phyloP scores from a whole-genome alignment of 331 rosid species.

The Acacia concinna region DNA sequence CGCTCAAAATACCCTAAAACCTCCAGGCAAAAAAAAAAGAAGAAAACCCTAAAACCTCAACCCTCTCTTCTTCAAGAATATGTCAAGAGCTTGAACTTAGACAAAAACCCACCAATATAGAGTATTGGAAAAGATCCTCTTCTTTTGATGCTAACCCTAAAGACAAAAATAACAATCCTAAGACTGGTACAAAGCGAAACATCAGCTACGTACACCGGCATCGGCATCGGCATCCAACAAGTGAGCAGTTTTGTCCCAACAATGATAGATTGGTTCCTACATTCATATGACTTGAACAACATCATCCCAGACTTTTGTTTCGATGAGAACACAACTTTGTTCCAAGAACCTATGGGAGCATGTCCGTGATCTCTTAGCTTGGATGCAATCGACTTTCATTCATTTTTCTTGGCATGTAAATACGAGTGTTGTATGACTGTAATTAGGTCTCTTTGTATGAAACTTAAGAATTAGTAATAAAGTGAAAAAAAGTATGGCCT shows the following conservation, averaged over 20 bases:
- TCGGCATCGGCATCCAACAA: no score
- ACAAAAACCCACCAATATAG: constrained; percentile 36
- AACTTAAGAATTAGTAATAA: no score
- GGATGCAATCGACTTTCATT: no score
- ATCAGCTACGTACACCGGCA: constrained; percentile 2
- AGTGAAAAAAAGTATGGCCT: no score
- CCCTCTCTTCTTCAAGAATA: constrained; percentile 76
- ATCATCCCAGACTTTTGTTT: constrained; percentile 59
- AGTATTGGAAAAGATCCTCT: constrained; percentile 39
- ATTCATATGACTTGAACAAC: constrained; percentile 46
- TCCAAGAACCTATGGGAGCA: constrained; percentile 14
- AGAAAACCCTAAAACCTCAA: no score
- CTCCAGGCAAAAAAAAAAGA: no score
- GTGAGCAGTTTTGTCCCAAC: constrained; percentile 25
- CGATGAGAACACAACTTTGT: constrained; percentile 40
- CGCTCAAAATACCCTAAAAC: constrained; percentile 70
- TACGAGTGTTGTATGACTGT: no score
- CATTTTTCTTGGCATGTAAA: no score
- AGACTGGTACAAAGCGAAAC: constrained; percentile 5
- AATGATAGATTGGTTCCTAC: constrained; percentile 47
- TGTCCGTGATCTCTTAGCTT: no score
- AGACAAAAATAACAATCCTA: no score
- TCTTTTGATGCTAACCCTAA: constrained; percentile 4
- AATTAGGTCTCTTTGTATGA: no score
- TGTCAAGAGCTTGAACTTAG: constrained; percentile 76